Conservation (phyloP, 2,329 filamentous ascomycete species). For the Colletotrichum liaoningense region DNA sequence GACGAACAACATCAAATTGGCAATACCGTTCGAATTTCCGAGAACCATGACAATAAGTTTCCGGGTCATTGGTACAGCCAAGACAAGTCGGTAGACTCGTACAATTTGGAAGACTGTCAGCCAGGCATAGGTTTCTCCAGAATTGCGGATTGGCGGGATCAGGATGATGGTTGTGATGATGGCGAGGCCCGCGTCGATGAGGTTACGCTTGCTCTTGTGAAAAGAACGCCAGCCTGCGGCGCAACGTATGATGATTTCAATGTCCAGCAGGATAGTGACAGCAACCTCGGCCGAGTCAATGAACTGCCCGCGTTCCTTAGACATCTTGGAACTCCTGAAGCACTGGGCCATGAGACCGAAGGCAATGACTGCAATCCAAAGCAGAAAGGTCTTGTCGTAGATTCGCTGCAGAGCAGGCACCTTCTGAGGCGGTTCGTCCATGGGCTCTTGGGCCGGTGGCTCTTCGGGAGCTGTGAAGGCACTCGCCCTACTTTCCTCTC, state of each 20-base stretch:
- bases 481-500: conserved; percentile 94
- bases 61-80: conserved; percentile 88
- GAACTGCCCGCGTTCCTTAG: conserved; percentile 66
- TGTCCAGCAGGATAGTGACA: conserved; percentile 81
- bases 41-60: conserved; percentile 89
- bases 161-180: conserved; percentile 87
- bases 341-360: conserved; percentile 85
- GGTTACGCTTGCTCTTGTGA: conserved; percentile 77
- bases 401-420: conserved; percentile 71
- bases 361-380: conserved; percentile 86
- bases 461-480: conserved; percentile 86
- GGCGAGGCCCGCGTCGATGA: conserved; percentile 83
- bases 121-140: conserved; percentile 83
- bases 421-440: conserved; percentile 39
- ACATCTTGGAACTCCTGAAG: conserved; percentile 82
- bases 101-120: conserved; percentile 94
- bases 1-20: conserved; percentile 95
- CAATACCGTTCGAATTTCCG: conserved; percentile 90
- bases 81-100: conserved; percentile 89
- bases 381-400: conserved; percentile 77
- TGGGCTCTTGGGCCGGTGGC: conserved; percentile 42
- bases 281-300: conserved; percentile 79
- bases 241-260: conserved; percentile 87
- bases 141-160: conserved; percentile 81
- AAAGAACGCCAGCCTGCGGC: conserved; percentile 84